Base-by-base conservation (phyloP, 2,329 filamentous ascomycete species). In the Sporothrix phasma region DNA sequence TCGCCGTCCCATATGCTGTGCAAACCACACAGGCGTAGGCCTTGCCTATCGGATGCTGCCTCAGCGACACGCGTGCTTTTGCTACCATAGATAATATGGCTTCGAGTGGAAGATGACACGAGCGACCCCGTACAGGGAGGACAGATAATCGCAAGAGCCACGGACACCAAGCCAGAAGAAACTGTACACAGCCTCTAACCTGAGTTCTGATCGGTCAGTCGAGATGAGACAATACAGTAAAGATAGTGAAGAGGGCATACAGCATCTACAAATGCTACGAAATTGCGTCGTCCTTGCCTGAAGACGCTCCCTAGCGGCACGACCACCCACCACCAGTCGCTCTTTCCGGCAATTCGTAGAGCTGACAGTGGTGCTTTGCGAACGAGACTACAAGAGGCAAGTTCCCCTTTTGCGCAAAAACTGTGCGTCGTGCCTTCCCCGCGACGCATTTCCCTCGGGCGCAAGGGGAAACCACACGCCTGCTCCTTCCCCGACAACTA, bases 391-490 rank as follows among this genome's bases (percentile, higher is more conserved):
- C 39, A 46, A 43, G 19, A 43, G 54, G 15, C 24, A 59, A 46
- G 56, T 8, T 29, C 24, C 15, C 39, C 39, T 15, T 59, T 51
- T 41, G 59, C 15, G 31, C 31, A 51, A 51, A n/a, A 61, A 11
- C 62, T 37, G 37, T 56, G 59, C 43, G 43, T 61, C 31, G 59
- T 45, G 24, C 59, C 59, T 65, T 65, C 64, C 64, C 51, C 51
- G 49, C 61, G 61, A 63, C 17, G 43, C 59, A 41, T 45, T 49
- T 17, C 34, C 31, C 41, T 11, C 34, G 63, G 31, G 31, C n/a
- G 39, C 24, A 39, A 43, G 39, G 49, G 49, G 49, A 34, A 56
- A 10, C 37, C 61, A 58, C 39, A 15, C 59, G 24, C 15, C 49
- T 62, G 63, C 29, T 41, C 63, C 31, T 65, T 65, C 63, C 34